Percentiles rank a stretch among this genome's conserved stretches.
Conservation (phyloP, 2,329 filamentous ascomycete genomes). For the Periconia digitata region DNA sequence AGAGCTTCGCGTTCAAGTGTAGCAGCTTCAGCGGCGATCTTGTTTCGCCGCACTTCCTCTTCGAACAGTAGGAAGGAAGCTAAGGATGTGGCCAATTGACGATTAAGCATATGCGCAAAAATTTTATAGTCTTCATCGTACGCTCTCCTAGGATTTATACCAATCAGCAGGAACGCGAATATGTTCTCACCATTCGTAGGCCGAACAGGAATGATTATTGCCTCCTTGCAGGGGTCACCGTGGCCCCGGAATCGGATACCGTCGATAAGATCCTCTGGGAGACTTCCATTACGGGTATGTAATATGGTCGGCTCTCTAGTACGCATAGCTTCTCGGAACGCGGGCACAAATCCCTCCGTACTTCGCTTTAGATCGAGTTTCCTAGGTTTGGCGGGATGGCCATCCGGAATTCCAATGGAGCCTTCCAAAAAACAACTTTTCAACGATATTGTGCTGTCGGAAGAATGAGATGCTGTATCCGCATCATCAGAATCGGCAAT, state of each 20-base stretch:
- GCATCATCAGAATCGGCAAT: conserved; percentile 30
- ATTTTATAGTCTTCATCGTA: conserved; percentile 37
- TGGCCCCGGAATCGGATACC: conserved; percentile 37
- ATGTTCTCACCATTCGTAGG: conserved; percentile 33
- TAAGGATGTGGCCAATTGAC: conserved; percentile 36
- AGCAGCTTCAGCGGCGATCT: conserved; percentile 28
- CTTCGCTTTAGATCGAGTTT: conserved; percentile 30
- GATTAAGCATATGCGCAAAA: conserved; percentile 33
- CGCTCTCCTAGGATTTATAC: conserved; percentile 35
- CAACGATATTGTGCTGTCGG: conserved; percentile 27
- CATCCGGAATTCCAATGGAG: conserved; percentile 33
- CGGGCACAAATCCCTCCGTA: conserved; percentile 34
- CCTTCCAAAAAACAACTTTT: conserved; percentile 37
- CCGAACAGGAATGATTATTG: conserved; percentile 35
- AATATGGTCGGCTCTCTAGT: conserved; percentile 32
- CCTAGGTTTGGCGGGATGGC: conserved; percentile 29
- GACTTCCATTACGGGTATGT: conserved; percentile 25
- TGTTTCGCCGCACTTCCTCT: conserved; percentile 33
- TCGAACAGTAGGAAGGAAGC: conserved; percentile 37
- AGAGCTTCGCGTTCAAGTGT: conserved; percentile 32
- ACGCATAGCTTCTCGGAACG: conserved; percentile 37
- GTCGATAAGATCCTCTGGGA: conserved; percentile 29
- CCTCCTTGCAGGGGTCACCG: conserved; percentile 35
- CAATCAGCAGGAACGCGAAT: conserved; percentile 35
- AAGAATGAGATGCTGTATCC: conserved; percentile 26